These are phyloP conservation scores for Microascus cirrosus DNA, from an alignment of 2,329 filamentous ascomycete species.

Conservation along the genomic window DNA sequence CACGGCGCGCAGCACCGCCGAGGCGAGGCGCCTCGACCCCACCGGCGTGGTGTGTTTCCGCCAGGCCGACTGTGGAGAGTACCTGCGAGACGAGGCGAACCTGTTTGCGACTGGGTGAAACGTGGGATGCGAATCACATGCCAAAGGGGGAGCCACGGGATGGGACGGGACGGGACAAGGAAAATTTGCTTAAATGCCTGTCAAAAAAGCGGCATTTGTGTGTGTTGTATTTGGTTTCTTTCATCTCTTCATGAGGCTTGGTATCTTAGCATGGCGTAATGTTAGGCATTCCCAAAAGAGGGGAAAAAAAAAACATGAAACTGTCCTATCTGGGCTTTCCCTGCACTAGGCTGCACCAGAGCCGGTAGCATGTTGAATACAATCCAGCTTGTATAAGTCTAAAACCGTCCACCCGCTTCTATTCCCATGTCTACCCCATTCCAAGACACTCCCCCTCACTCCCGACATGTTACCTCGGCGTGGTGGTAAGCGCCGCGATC, in stretches of 20 bases:
- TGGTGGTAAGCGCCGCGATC: background rate
- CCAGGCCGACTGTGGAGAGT: slow-evolving; percentile 91
- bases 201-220: slow-evolving; percentile 1
- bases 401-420: background rate
- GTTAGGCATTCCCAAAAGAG: background rate
- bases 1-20: slow-evolving; percentile 75
- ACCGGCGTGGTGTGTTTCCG: slow-evolving; percentile 83
- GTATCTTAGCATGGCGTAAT: slow-evolving; percentile 5
- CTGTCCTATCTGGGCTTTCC: background rate
- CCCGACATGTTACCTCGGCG: background rate
- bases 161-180: slow-evolving; percentile 2
- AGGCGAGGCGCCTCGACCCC: slow-evolving; percentile 75
- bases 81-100: slow-evolving; percentile 71
- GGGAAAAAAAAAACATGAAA: background rate
- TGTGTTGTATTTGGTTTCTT: background rate
- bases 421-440: background rate
- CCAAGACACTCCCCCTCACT: background rate
- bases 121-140: background rate
- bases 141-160: slow-evolving; percentile 1
- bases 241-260: background rate
- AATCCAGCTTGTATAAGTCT: background rate
- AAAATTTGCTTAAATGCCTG: background rate
- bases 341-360: background rate
- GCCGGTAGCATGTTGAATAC: background rate
- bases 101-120: slow-evolving; percentile 43